These are phyloP conservation scores for Leishmania turanica DNA, from an alignment of 208 protist genomes.

Conservation along the genomic window DNA sequence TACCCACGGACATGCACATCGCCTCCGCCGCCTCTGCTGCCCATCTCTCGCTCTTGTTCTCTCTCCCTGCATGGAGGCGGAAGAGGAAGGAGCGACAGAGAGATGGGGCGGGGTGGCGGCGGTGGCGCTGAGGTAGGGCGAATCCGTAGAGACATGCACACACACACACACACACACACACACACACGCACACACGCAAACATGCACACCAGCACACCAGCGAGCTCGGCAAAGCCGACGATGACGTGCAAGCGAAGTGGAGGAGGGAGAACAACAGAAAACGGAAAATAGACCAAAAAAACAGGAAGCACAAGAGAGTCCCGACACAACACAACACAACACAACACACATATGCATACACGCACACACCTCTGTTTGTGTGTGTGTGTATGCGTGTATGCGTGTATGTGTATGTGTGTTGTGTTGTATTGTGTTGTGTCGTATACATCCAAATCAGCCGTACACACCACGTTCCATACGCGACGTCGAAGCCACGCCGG, in stretches of 20 bases:
- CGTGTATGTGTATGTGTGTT: too few relatives aligned
- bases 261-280: not conserved
- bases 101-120: not conserved
- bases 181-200: not conserved
- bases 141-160: not conserved
- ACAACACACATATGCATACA: too few relatives aligned
- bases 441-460: slow-evolving; percentile 4
- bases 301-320: not conserved
- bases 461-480: not conserved
- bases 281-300: not conserved
- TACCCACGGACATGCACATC: not conserved
- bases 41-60: not conserved
- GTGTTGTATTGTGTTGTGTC: not conserved
- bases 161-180: not conserved
- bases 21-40: not conserved
- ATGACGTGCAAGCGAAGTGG: not conserved
- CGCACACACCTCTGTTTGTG: not conserved
- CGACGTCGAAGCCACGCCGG: not conserved
- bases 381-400: too few relatives aligned
- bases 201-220: not conserved
- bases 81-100: not conserved
- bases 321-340: too few relatives aligned
- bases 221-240: not conserved
- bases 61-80: not conserved
- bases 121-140: not conserved